These are phyloP conservation scores for Phytophthora citricola DNA, from an alignment of 352 stramenopile genomes.

Conservation along the genomic window DNA sequence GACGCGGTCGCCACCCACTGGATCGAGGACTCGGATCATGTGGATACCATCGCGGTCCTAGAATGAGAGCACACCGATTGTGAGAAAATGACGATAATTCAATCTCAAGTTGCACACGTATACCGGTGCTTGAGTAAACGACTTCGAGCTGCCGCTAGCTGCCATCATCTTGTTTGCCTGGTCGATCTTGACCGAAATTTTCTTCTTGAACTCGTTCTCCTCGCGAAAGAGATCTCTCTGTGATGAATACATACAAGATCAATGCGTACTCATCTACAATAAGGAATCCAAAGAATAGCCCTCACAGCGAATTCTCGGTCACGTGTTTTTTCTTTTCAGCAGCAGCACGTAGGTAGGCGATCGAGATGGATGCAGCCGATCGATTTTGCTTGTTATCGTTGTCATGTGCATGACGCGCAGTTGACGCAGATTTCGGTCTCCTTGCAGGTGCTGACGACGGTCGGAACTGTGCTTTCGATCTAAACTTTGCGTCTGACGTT, in stretches of 20 bases:
- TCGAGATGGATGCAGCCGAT: constrained; percentile 52
- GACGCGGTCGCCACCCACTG: constrained; percentile 45
- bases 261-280: not conserved
- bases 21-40: constrained; percentile 68
- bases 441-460: constrained; percentile 64
- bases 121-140: constrained; percentile 60
- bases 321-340: constrained; percentile 72
- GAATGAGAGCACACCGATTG: not conserved
- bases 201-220: constrained; percentile 74
- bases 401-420: constrained; percentile 5
- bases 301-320: constrained; percentile 74
- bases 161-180: constrained; percentile 84
- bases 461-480: constrained; percentile 39
- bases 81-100: not conserved
- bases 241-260: not conserved
- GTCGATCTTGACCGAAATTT: constrained; percentile 79
- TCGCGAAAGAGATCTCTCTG: constrained; percentile 66
- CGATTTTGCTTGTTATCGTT: constrained; percentile 18
- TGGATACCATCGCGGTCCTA: constrained; percentile 75
- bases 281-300: not conserved
- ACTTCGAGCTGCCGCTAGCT: constrained; percentile 46
- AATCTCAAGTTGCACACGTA: not conserved
- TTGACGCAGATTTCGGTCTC: constrained; percentile 36
- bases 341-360: constrained; percentile 61
- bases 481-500: constrained; percentile 17